These are phyloP conservation scores for Carpinus fangiana DNA, from an alignment of 306 rosid species.

Conservation along the genomic window DNA sequence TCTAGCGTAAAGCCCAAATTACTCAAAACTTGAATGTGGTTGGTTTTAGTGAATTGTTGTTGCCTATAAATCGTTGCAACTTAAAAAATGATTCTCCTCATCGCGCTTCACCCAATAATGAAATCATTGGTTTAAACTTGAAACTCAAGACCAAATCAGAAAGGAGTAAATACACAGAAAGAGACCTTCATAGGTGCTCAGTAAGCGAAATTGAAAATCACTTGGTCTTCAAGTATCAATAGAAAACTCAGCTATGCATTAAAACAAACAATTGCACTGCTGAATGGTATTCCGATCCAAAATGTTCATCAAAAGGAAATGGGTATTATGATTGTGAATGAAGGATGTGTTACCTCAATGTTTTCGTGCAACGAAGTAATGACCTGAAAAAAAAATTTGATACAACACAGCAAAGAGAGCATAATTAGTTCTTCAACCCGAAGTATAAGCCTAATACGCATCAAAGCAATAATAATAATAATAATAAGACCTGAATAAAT, in stretches of 20 bases:
- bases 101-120: too few relatives aligned
- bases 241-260: background rate
- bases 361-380: constrained; percentile 70
- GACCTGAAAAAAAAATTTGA: constrained; percentile 57
- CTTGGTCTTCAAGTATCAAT: background rate
- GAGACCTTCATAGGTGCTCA: background rate
- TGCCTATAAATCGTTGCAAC: too few relatives aligned
- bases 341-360: constrained; percentile 55
- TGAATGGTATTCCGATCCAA: background rate
- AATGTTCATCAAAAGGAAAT: background rate
- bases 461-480: constrained; percentile 6
- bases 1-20: too few relatives aligned
- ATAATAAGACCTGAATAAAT: constrained; percentile 61
- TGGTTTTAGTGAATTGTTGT: too few relatives aligned
- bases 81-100: too few relatives aligned
- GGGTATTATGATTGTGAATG: background rate
- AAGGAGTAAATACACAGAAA: background rate
- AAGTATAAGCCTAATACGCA: background rate
- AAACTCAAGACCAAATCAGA: background rate
- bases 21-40: too few relatives aligned
- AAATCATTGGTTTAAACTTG: background rate
- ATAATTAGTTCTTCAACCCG: background rate
- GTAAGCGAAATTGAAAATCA: background rate
- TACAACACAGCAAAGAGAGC: constrained; percentile 17
- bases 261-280: background rate